phyloP scores from a whole-genome alignment of 352 stramenopile genomes.

The Phytopythium montanum region DNA sequence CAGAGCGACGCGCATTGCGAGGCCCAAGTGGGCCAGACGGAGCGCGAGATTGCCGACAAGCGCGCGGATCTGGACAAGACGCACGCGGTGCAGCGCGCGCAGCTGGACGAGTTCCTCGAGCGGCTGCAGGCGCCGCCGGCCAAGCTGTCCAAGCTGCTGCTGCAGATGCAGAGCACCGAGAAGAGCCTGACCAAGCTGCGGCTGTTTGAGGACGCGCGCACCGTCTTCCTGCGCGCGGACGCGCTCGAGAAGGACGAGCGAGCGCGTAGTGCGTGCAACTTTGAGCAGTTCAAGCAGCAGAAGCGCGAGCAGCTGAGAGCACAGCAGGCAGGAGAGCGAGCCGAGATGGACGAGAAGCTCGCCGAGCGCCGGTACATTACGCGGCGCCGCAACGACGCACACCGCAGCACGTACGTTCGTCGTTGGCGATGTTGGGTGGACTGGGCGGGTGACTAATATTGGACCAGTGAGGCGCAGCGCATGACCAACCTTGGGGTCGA shows the following conservation, averaged over 20 bases:
- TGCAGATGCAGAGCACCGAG: slow-evolving; percentile 73
- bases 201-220: slow-evolving; percentile 75
- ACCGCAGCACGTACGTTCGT: slow-evolving; percentile 43
- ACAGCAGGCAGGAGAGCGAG: slow-evolving; percentile 55
- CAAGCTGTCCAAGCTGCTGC: slow-evolving; percentile 68
- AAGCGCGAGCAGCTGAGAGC: slow-evolving; percentile 43
- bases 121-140: slow-evolving; percentile 52
- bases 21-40: slow-evolving; percentile 16
- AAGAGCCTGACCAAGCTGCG: slow-evolving; percentile 52
- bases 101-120: slow-evolving; percentile 59
- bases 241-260: slow-evolving; percentile 62
- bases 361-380: slow-evolving; percentile 69
- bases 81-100: slow-evolving; percentile 48
- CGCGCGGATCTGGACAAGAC: slow-evolving; percentile 54
- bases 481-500: slow-evolving; percentile 63
- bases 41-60: slow-evolving; percentile 44
- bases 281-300: slow-evolving; percentile 56
- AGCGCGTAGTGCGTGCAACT: slow-evolving; percentile 33
- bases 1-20: slow-evolving; percentile 34
- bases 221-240: slow-evolving; percentile 52
- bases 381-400: slow-evolving; percentile 50
- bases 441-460: neutral
- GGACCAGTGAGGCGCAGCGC: slow-evolving; percentile 53
- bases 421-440: neutral
- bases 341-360: slow-evolving; percentile 60